Conservation (phyloP, 495 filamentous ascomycete species). For the Neurospora pannonica region DNA sequence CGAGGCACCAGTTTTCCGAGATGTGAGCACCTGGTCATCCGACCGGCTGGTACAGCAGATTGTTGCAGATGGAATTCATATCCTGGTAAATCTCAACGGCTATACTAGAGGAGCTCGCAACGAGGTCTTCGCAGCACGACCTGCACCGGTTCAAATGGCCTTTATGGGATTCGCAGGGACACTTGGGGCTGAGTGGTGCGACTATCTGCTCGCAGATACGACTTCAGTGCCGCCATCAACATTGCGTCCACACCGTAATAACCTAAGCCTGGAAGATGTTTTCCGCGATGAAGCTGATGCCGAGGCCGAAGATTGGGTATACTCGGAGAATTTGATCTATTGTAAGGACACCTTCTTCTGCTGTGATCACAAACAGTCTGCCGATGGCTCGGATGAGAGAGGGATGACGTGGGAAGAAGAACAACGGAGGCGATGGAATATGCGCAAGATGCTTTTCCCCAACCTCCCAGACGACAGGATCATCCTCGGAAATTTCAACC, state of each 20-base stretch:
- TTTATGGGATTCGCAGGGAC: slow-evolving; percentile 99
- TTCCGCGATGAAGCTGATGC: slow-evolving; percentile 58
- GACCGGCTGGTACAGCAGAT: slow-evolving; percentile 86
- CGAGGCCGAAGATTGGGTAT: slow-evolving; percentile 71
- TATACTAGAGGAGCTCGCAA: slow-evolving; percentile 97
- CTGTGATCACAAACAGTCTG: slow-evolving; percentile 92
- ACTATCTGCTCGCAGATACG: slow-evolving; percentile 88
- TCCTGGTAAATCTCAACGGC: slow-evolving; percentile 93
- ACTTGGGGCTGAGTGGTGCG: slow-evolving; percentile 95
- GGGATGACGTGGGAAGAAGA: slow-evolving; percentile 76
- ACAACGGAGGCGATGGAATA: slow-evolving; percentile 73
- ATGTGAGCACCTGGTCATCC: slow-evolving; percentile 78
- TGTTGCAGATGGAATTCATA: slow-evolving; percentile 87
- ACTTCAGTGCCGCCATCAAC: slow-evolving; percentile 79
- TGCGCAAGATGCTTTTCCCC: slow-evolving; percentile 94
- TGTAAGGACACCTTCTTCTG: slow-evolving; percentile 97
- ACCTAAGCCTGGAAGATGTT: slow-evolving; percentile 62
- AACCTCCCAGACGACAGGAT: slow-evolving; percentile 71
- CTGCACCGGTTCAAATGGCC: slow-evolving; percentile 96
- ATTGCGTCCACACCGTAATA: slow-evolving; percentile 66
- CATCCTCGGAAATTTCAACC: slow-evolving; percentile 97
- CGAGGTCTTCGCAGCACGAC: slow-evolving; percentile 91
- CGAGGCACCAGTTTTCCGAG: slow-evolving; percentile 85
- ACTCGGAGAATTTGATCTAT: slow-evolving; percentile 94
- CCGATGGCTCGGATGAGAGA: slow-evolving; percentile 60